Evolutionary conservation across 106 monocot genomes (phyloP).

Genomic region (Dioscorea dumetorum): DNA sequence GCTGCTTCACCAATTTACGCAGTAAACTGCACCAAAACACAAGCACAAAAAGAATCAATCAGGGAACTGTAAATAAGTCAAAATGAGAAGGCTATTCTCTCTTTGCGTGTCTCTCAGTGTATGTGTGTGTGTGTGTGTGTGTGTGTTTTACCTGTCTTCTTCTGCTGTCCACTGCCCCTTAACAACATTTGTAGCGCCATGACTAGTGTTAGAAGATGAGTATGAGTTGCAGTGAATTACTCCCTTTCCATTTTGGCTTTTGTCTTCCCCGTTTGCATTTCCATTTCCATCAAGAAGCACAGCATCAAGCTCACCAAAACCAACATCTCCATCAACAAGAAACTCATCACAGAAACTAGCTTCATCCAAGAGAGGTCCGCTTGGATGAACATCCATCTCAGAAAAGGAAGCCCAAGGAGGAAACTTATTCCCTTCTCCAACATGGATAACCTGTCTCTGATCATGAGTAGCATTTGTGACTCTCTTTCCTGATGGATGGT

Average conservation of each 20-base stretch:
- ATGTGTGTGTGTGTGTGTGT: too few species aligned
- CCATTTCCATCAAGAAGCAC: background rate
- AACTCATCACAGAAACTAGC: conserved; percentile 8
- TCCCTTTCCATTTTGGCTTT: background rate
- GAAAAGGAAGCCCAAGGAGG: background rate
- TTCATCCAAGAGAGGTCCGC: conserved; percentile 1
- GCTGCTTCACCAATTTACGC: conserved; percentile 50
- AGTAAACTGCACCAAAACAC: conserved; percentile 26
- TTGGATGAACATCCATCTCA: background rate
- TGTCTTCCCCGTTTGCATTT: background rate
- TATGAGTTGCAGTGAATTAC: conserved; percentile 1
- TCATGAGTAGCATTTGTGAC: background rate
- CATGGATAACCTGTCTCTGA: too few species aligned
- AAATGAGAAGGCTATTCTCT: background rate
- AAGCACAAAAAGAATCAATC: background rate
- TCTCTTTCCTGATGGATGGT: background rate
- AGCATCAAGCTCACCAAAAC: too few species aligned
- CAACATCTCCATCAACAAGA: conserved; percentile 2
- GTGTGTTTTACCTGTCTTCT: conserved; percentile 46
- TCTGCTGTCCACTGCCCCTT: conserved; percentile 69
- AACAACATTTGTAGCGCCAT: conserved; percentile 10
- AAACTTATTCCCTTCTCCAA: background rate
- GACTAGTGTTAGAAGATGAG: conserved; percentile 3
- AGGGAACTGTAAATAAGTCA: background rate
- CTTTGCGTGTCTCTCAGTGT: too few species aligned